Conservation (phyloP, 768 basidiomycete species). For the Pluteus cervinus region DNA sequence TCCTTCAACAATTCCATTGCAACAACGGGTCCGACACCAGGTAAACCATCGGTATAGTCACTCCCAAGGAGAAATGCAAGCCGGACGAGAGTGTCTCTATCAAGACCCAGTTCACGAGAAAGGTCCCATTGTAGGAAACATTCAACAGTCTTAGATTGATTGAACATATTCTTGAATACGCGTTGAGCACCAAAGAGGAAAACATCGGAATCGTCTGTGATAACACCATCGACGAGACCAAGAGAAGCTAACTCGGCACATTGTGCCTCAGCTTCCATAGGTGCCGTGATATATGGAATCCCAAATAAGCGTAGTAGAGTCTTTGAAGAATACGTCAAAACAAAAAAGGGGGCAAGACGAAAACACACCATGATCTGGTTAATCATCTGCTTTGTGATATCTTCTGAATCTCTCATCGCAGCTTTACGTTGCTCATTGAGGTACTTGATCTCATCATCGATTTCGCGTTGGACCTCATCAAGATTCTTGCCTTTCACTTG, state of each 20-base stretch:
- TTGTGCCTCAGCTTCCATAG: constrained; percentile 99
- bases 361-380: constrained; percentile 66
- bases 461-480: constrained; percentile 76
- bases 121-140: constrained; percentile 86
- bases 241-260: constrained; percentile 87
- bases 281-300: constrained; percentile 96
- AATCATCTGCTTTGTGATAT: constrained; percentile 93
- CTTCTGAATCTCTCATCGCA: constrained; percentile 91
- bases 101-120: constrained; percentile 79
- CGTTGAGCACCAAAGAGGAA: constrained; percentile 94
- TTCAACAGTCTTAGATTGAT: constrained; percentile 97
- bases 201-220: constrained; percentile 98
- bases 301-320: constrained; percentile 90
- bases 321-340: constrained; percentile 29
- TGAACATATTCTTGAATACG: constrained; percentile 99
- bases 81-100: constrained; percentile 78
- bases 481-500: constrained; percentile 86
- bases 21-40: constrained; percentile 91
- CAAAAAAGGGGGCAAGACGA: constrained; percentile 2
- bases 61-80: constrained; percentile 94
- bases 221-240: constrained; percentile 90
- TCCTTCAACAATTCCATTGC: constrained; percentile 95
- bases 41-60: constrained; percentile 91
- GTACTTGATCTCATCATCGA: constrained; percentile 83
- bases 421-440: constrained; percentile 81